These are phyloP conservation scores for Meyerozyma sp. DNA, from an alignment of 1,139 yeast genomes.

Conservation along the genomic window DNA sequence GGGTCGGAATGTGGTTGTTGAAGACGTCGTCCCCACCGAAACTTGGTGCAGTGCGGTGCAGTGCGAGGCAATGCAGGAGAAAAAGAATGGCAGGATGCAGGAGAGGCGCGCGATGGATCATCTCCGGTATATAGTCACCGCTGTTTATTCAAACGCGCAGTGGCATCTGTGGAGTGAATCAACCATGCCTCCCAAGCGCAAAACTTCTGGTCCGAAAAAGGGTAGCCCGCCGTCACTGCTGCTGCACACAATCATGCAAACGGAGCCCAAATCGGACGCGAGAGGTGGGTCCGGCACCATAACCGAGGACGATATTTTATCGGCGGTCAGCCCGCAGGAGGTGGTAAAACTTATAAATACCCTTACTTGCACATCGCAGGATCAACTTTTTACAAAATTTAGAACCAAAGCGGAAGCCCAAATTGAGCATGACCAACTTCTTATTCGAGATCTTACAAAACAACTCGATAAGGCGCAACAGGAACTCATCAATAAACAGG, in stretches of 20 bases:
- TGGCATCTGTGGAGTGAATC: neutral
- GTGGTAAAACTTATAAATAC: slow-evolving; percentile 28
- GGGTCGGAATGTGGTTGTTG: neutral
- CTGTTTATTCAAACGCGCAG: neutral
- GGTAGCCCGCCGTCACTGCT: neutral
- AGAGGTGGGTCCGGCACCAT: slow-evolving; percentile 6
- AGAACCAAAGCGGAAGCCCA: slow-evolving; percentile 23
- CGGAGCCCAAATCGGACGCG: neutral
- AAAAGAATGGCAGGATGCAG: neutral
- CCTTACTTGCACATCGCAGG: slow-evolving; percentile 32
- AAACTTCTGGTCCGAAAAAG: neutral
- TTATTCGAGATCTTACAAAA: slow-evolving; percentile 21
- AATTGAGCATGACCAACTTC: slow-evolving; percentile 22
- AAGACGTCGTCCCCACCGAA: no score
- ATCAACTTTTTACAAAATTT: slow-evolving; percentile 26
- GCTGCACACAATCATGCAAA: neutral
- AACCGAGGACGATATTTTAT: slow-evolving; percentile 30
- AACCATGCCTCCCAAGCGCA: neutral
- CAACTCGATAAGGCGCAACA: slow-evolving; percentile 23
- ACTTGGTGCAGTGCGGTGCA: no score
- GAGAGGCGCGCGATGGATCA: neutral
- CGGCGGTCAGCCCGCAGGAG: slow-evolving; percentile 21
- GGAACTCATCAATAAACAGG: slow-evolving; percentile 22
- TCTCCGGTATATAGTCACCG: neutral
- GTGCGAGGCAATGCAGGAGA: no score